phyloP scores from a whole-genome alignment of 306 rosid genomes.

The Quercus rubra region DNA sequence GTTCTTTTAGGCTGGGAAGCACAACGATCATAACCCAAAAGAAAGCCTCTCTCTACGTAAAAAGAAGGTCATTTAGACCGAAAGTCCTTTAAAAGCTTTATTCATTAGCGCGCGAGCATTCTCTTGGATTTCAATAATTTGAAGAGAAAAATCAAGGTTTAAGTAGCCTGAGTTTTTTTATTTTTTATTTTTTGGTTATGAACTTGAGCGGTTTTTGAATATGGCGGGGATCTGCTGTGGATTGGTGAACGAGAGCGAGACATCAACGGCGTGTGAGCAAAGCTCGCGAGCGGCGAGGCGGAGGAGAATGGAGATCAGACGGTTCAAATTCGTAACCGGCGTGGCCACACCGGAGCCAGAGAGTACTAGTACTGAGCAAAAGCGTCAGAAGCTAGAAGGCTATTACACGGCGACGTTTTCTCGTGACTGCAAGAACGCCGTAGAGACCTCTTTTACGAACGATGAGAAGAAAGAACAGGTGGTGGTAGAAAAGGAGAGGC shows the following conservation, averaged over 20 bases:
- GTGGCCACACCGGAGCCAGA: constrained; percentile 8
- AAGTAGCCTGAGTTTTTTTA: background rate
- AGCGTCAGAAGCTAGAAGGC: constrained; percentile 28
- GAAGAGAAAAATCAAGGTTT: background rate
- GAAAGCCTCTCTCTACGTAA: background rate
- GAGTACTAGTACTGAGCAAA: background rate
- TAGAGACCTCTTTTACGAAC: constrained; percentile 14
- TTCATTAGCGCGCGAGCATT: constrained; percentile 10
- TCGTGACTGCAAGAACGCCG: constrained; percentile 21
- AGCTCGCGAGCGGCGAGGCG: constrained; percentile 41
- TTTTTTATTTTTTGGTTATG: background rate
- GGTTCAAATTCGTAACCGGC: constrained; percentile 38
- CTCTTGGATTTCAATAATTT: background rate
- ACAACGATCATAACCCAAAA: constrained; percentile 2
- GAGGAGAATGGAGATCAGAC: constrained; percentile 55
- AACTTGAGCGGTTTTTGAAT: background rate
- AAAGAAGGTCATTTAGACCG: background rate
- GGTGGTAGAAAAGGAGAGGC: background rate
- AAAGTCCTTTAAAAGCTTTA: constrained; percentile 5
- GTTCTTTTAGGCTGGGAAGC: constrained; percentile 10
- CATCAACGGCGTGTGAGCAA: constrained; percentile 11
- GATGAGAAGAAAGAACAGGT: constrained; percentile 10
- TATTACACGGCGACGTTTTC: constrained; percentile 10
- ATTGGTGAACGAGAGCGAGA: constrained; percentile 25
- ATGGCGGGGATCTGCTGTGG: constrained; percentile 51